Evolutionary conservation across 345 rosid genomes (phyloP).

Genomic region (Gossypium thurberi): DNA sequence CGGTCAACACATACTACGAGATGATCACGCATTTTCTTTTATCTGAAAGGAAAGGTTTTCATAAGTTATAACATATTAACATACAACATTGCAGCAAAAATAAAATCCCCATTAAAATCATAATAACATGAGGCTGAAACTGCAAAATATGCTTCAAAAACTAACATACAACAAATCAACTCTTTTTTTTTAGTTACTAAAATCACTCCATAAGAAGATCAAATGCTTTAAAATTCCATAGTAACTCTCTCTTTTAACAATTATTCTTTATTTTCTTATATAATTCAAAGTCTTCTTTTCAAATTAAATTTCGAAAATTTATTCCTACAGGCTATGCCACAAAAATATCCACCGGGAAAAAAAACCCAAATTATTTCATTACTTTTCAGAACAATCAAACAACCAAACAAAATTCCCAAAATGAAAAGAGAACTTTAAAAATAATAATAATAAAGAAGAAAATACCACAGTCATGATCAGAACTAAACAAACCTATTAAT

Average conservation of each 20-base stretch:
- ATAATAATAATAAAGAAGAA: background rate
- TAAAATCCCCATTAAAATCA: background rate
- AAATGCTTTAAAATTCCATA: background rate
- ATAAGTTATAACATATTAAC: background rate
- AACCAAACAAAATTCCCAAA: background rate
- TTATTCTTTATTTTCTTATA: background rate
- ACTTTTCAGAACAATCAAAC: conserved; percentile 2
- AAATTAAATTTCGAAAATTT: too few species aligned
- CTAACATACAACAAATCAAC: background rate
- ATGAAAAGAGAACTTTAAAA: background rate
- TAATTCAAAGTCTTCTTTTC: too few species aligned
- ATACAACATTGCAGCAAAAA: conserved; percentile 4
- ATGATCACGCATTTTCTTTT: conserved; percentile 61
- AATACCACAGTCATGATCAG: background rate
- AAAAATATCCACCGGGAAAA: too few species aligned
- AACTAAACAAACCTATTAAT: background rate
- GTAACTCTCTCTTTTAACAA: background rate
- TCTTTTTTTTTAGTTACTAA: background rate
- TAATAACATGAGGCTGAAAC: background rate
- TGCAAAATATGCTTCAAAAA: conserved; percentile 17
- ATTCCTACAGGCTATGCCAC: too few species aligned
- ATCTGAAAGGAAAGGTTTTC: background rate
- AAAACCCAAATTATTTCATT: too few species aligned
- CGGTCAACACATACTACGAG: conserved; percentile 63
- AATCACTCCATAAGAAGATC: background rate